Percentiles rank a stretch among this genome's conserved stretches.
phyloP scores from a whole-genome alignment of 257 asterid genomes.

The Gardenia jasminoides region DNA sequence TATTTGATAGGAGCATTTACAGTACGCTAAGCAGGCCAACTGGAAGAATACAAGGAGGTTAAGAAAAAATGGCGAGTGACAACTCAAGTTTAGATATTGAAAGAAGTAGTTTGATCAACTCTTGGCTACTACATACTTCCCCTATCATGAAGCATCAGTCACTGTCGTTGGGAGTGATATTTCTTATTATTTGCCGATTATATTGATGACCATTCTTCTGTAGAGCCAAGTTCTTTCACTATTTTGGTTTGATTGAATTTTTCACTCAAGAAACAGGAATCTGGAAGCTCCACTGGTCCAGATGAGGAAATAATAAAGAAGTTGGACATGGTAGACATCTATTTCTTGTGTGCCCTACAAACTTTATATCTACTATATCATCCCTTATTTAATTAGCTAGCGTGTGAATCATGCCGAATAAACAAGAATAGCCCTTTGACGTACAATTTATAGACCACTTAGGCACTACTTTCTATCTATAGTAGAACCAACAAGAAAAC shows the following conservation, averaged over 20 bases:
- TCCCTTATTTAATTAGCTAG: background rate
- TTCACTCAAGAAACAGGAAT: background rate
- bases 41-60: too few species aligned
- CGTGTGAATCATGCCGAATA: conserved; percentile 14
- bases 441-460: background rate
- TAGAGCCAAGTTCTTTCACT: background rate
- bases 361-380: background rate
- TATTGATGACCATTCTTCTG: background rate
- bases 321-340: background rate
- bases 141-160: background rate
- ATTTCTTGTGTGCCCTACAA: background rate
- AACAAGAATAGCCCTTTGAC: background rate
- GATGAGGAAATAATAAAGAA: background rate
- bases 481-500: background rate
- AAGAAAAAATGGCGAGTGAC: background rate
- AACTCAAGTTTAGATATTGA: background rate
- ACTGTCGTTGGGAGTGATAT: background rate
- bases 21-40: too few species aligned
- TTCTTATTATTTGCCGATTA: background rate
- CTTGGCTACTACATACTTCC: too few species aligned
- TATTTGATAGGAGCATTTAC: too few species aligned
- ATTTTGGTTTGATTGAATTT: too few species aligned
- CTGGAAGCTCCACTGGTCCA: background rate
- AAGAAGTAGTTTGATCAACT: background rate
- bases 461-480: background rate